Base-by-base conservation (phyloP, 352 stramenopile genomes). In the Lagenidium giganteum region DNA sequence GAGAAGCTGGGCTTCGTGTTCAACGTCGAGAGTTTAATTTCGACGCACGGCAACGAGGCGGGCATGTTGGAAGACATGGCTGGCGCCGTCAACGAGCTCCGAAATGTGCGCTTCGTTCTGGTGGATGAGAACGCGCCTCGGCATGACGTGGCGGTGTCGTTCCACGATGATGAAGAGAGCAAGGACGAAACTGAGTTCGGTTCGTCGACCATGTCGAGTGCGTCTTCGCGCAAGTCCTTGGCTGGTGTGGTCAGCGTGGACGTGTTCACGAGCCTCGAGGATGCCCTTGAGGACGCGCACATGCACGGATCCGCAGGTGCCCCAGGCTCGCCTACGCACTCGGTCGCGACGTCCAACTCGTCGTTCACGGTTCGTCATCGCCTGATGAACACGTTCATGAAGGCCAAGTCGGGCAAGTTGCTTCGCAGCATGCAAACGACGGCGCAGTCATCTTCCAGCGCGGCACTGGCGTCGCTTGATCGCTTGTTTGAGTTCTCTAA, bases 1-100 rank as follows among this genome's bases (percentile, higher is more conserved):
- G 82, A 81, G 30, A 85, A 87, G 57, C 41, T 93, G 7, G 81
- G 81, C 13, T 93, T 90, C 39, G 52, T 93, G 1, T 93, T 93
- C 42, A 63, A 93, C 32, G 75, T 93, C 8, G 80, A 93, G 43
- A 90, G 77, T 70, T 57, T 93, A 2, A 71, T 93, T 18, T 93
- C 77, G 0, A 94, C 80, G 3, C 80, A 92, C 32, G 83, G 83
- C n/a, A 94, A 92, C 24, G 83, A 94, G 47, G 77, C 75, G 3
- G 83, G 80, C 8, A 94, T 94, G 83, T 60, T 94, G 4, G 83
- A 94, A 54, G 83, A 94, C 36, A 93, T 93, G 80, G 76, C 80
- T 16, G 78, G 77, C 7, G 80, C 77, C 13, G 37, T 93, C 3
- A 85, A 94, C 16, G 83, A 89, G 67, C 60, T 97, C 17, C 65